phyloP scores from a whole-genome alignment of 1,284 basidiomycete genomes.

The Melampsora abietis-canadensis region DNA sequence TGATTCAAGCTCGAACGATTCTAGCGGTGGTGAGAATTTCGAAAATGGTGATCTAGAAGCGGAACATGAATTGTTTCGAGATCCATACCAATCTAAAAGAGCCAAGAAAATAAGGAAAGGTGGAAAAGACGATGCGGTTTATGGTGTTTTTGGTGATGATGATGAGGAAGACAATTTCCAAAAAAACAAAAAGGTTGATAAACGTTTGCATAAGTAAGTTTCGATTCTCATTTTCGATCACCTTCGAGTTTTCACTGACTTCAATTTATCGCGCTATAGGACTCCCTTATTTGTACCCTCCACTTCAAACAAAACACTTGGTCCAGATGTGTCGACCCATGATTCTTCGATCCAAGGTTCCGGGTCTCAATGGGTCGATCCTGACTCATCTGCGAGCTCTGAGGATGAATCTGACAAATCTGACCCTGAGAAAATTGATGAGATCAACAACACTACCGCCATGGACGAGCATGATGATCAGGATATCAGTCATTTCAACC shows the following conservation, averaged over 20 bases:
- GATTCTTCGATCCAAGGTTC: too few relatives aligned
- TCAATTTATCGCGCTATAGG: not conserved
- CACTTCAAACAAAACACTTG: not conserved
- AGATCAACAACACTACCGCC: not conserved
- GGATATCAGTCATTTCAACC: not conserved
- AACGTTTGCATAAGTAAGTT: constrained; percentile 29
- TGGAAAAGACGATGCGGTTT: constrained; percentile 71
- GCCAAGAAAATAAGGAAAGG: constrained; percentile 62
- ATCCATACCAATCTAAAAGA: constrained; percentile 65
- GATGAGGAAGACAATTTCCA: constrained; percentile 63
- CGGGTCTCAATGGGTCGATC: not conserved
- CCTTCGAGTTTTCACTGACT: not conserved
- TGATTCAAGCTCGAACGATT: constrained; percentile 17
- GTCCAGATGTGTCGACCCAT: not conserved
- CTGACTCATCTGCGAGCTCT: not conserved
- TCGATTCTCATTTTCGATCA: not conserved
- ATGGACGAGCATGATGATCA: not conserved
- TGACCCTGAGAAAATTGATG: not conserved
- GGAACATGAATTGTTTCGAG: constrained; percentile 72
- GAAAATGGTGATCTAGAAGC: constrained; percentile 68
- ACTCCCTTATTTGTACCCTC: constrained; percentile 35
- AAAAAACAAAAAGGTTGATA: constrained; percentile 43
- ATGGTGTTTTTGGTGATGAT: constrained; percentile 75
- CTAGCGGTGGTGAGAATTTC: constrained; percentile 54
- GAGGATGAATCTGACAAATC: not conserved